phyloP scores from a whole-genome alignment of 345 rosid genomes.

The Syzygium aromaticum region DNA sequence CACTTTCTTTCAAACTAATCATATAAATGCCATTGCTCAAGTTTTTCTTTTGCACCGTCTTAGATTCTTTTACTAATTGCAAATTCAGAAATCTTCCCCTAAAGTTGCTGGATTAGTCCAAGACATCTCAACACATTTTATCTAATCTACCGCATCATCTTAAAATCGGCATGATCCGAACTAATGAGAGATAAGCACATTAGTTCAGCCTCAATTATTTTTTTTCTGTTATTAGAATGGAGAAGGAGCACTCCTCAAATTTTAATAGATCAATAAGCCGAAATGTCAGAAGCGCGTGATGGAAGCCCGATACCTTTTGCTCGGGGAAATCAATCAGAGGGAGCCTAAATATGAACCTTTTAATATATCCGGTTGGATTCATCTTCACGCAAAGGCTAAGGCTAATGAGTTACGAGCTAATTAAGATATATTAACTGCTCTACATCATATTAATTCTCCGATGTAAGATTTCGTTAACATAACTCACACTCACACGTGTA shows the following conservation, averaged over 20 bases:
- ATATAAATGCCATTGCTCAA: neutral
- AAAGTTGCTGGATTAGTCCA: neutral
- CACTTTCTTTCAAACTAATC: neutral
- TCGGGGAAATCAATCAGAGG: no score
- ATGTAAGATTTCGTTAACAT: no score
- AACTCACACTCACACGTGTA: no score
- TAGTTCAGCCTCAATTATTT: neutral
- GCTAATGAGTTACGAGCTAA: no score
- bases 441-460: no score
- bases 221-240: neutral
- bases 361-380: no score
- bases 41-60: neutral
- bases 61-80: neutral
- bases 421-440: no score
- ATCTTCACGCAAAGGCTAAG: no score
- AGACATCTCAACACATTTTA: neutral
- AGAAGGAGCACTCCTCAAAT: neutral
- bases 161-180: neutral
- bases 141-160: neutral
- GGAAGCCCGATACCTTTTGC: no score
- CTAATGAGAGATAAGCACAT: neutral
- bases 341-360: no score
- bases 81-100: neutral
- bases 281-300: no score
- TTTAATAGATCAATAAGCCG: neutral